Evolutionary conservation across 2,329 filamentous ascomycete genomes (phyloP), one percentile per base, ranked within the genome.

Genomic region (Phyllosticta capitalensis): DNA sequence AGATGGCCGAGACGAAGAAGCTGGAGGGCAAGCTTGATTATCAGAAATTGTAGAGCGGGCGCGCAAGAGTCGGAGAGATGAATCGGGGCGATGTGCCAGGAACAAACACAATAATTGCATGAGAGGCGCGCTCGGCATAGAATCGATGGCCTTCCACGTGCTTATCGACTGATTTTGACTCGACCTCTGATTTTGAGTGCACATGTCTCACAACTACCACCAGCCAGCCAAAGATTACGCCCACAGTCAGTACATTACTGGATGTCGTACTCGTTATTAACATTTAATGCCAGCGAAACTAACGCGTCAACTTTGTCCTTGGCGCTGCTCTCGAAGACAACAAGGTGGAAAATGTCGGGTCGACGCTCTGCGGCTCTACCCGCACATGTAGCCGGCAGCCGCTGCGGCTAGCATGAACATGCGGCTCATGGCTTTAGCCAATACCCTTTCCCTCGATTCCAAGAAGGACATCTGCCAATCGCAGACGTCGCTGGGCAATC

Each of bases 21-120:
- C 78, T 99, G 68, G 94, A 99, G 76, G 92, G 94, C 76, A 97
- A 97, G 80, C 81, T 97, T 55, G 92, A 97, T 75, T 97, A 96
- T 78, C 88, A 95, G 83, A 96, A 96, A 79, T 79, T 96, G 77
- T 96, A 86, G 56, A 54, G 38, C 33, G 24, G 54, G 49, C 49
- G 24, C 24, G 4, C 24, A 26, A 26, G 24, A 26, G 24, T 26
- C 24, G 24, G 24, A 7, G 24, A 26, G 4, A 26, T 7, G 24
- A 26, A 7, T 26, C 24, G 7, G 7, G 7, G 7, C 24, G 38
- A 45, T 1, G 38, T n/a, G 17, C 38, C 7, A n/a, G 14, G 38
- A 14, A 45, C 33, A 45, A 45, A 45, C 4, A 45, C n/a, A 21
- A 54, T 52, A 59, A 59, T 59, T 49, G 56, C 56, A 54, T 59